Conservation (phyloP, 371 early-diverging fungal species). For the Vairimorpha apis region DNA sequence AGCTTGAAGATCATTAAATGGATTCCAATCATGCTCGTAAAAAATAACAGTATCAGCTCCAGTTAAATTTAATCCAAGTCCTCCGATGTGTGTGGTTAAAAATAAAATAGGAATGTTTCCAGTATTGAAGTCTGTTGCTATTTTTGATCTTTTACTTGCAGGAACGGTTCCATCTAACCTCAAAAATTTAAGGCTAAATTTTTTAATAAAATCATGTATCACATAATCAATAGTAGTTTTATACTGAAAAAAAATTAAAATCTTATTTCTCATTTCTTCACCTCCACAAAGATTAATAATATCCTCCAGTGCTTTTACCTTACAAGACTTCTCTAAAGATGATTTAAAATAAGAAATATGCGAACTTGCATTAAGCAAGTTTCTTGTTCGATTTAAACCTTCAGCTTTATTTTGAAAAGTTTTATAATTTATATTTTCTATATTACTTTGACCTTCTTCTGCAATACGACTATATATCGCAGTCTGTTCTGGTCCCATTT, state of each 20-base stretch:
- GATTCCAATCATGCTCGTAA: slow-evolving; percentile 99
- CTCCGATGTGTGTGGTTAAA: slow-evolving; percentile 92
- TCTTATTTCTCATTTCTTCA: slow-evolving; percentile 68
- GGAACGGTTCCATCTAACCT: slow-evolving; percentile 90
- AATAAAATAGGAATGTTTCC: slow-evolving; percentile 86
- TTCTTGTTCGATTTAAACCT: slow-evolving; percentile 21
- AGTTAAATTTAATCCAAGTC: slow-evolving; percentile 91
- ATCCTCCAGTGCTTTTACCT: slow-evolving; percentile 73
- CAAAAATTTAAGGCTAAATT: slow-evolving; percentile 65
- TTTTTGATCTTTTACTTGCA: slow-evolving; percentile 69
- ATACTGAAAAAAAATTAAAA: slow-evolving; percentile 88
- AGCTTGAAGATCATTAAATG: slow-evolving; percentile 92
- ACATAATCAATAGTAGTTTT: slow-evolving; percentile 90
- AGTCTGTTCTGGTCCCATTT: slow-evolving; percentile 73
- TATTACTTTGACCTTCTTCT: background rate
- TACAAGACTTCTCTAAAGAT: slow-evolving; percentile 38
- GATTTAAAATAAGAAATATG: slow-evolving; percentile 70
- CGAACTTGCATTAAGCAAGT: slow-evolving; percentile 43
- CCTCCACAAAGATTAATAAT: slow-evolving; percentile 74
- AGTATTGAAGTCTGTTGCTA: slow-evolving; percentile 84
- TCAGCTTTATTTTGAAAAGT: slow-evolving; percentile 11
- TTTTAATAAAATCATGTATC: slow-evolving; percentile 66
- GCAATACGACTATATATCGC: slow-evolving; percentile 67
- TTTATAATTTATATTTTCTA: slow-evolving; percentile 19
- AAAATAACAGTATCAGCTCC: slow-evolving; percentile 98